Conservation (phyloP, 1,284 basidiomycete species). For the Leccinum brunneo-olivaceum region DNA sequence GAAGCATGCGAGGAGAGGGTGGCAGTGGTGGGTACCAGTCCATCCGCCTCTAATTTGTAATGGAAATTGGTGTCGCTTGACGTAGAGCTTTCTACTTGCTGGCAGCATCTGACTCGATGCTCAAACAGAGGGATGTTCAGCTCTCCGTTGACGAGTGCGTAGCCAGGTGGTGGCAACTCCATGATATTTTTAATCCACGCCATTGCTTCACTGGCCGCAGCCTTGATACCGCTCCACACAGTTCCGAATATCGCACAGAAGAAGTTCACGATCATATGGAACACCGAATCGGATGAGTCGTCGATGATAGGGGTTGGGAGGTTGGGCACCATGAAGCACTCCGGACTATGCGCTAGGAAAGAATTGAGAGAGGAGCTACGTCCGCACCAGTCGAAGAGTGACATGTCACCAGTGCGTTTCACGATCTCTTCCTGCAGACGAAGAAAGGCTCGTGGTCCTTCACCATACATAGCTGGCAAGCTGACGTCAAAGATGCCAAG, state of each 20-base stretch:
- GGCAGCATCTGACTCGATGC: slow-evolving; percentile 14
- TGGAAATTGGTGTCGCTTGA: not conserved
- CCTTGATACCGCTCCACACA: slow-evolving; percentile 2
- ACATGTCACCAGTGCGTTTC: slow-evolving; percentile 22
- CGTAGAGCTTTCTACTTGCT: not conserved
- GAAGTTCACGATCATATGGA: slow-evolving; percentile 16
- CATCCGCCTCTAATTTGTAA: slow-evolving; percentile 12
- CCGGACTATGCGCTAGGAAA: slow-evolving; percentile 16
- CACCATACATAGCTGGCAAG: slow-evolving; percentile 21
- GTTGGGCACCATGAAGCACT: slow-evolving; percentile 12
- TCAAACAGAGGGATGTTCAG: slow-evolving; percentile 21
- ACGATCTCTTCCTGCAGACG: slow-evolving; percentile 27
- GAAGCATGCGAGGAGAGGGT: slow-evolving; percentile 1
- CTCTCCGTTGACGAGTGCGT: slow-evolving; percentile 21
- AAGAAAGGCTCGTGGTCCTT: slow-evolving; percentile 21
- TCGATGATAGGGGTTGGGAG: slow-evolving; percentile 3
- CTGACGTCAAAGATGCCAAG: slow-evolving; percentile 25
- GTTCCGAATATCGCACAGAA: slow-evolving; percentile 10
- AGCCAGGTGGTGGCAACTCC: slow-evolving; percentile 12
- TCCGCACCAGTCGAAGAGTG: slow-evolving; percentile 29
- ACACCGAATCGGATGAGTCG: slow-evolving; percentile 2
- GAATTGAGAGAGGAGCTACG: slow-evolving; percentile 21
- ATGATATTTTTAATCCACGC: slow-evolving; percentile 7
- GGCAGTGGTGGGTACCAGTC: slow-evolving; percentile 11
- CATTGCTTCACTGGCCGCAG: not conserved